phyloP scores from a whole-genome alignment of 805 yeast genomes.

The Millerago galiae region DNA sequence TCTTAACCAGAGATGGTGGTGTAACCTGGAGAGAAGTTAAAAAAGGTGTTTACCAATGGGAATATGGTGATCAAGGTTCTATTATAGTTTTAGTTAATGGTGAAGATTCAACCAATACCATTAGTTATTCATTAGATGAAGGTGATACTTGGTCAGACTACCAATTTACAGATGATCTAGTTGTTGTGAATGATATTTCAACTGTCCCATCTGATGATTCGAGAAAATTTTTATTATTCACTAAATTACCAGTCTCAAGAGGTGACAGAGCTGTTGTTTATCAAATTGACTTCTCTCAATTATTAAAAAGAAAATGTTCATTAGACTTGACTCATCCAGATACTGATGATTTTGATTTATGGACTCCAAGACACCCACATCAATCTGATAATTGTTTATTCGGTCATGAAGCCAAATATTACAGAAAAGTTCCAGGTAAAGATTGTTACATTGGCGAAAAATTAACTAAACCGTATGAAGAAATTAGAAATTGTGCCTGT shows the following conservation, averaged over 20 bases:
- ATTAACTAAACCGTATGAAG: slow-evolving; percentile 48
- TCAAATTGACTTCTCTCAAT: slow-evolving; percentile 51
- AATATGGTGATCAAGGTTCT: slow-evolving; percentile 92
- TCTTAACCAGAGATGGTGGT: slow-evolving; percentile 86
- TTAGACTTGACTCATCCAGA: slow-evolving; percentile 39
- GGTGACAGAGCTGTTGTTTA: slow-evolving; percentile 42
- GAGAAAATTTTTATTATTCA: slow-evolving; percentile 65
- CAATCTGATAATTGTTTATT: slow-evolving; percentile 51
- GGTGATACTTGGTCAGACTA: slow-evolving; percentile 72
- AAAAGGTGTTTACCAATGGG: slow-evolving; percentile 84
- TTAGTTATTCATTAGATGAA: slow-evolving; percentile 68
- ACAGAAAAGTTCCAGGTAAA: slow-evolving; percentile 50
- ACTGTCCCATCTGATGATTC: slow-evolving; percentile 93
- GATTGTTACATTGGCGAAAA: slow-evolving; percentile 65
- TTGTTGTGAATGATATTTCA: slow-evolving; percentile 63
- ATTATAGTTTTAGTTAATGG: slow-evolving; percentile 67
- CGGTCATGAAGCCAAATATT: slow-evolving; percentile 61
- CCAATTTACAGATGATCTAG: slow-evolving; percentile 51
- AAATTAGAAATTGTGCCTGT: slow-evolving; percentile 69
- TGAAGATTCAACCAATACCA: slow-evolving; percentile 46
- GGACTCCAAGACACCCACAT: slow-evolving; percentile 55
- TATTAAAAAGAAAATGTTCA: slow-evolving; percentile 49
- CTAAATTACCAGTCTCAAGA: slow-evolving; percentile 35
- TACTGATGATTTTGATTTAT: slow-evolving; percentile 54
- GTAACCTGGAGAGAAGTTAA: slow-evolving; percentile 75